Conservation (phyloP, 768 basidiomycete genomes). For the Udeniomyces megalosporus region DNA sequence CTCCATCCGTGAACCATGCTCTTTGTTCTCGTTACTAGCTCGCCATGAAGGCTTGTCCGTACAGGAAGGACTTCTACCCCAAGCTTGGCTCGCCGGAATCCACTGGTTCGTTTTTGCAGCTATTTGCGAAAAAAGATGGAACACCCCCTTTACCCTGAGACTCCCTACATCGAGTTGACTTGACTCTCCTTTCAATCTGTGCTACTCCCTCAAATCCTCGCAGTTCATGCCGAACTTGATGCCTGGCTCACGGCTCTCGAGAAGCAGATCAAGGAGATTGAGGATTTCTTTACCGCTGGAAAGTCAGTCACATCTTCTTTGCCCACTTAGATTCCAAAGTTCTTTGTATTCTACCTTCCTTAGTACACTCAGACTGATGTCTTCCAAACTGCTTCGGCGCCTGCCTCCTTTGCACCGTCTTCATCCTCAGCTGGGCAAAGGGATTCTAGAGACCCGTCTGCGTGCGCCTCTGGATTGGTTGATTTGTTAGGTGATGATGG, state of each 20-base stretch:
- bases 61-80: conserved; percentile 42
- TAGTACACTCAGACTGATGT: neutral
- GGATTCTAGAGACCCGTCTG: neutral
- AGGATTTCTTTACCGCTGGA: conserved; percentile 31
- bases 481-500: too few species aligned
- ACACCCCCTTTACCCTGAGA: neutral
- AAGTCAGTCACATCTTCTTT: conserved; percentile 8
- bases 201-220: neutral
- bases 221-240: conserved; percentile 36
- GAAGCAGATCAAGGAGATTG: conserved; percentile 36
- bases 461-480: too few species aligned
- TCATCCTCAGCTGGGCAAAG: conserved; percentile 5
- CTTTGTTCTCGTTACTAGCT: conserved; percentile 30
- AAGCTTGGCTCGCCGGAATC: conserved; percentile 40
- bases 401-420: neutral
- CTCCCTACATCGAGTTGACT: too few species aligned
- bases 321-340: neutral
- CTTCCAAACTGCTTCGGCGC: neutral
- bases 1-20: neutral
- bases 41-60: conserved; percentile 54
- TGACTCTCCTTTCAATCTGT: neutral
- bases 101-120: conserved; percentile 17
- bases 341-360: too few species aligned
- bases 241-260: conserved; percentile 43
- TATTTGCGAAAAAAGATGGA: neutral